A percentile compares a stretch with the other conserved stretches of the same genome.
These are phyloP conservation scores for Amphibolis antarctica DNA, from an alignment of 106 monocot species.

Conservation along the genomic window DNA sequence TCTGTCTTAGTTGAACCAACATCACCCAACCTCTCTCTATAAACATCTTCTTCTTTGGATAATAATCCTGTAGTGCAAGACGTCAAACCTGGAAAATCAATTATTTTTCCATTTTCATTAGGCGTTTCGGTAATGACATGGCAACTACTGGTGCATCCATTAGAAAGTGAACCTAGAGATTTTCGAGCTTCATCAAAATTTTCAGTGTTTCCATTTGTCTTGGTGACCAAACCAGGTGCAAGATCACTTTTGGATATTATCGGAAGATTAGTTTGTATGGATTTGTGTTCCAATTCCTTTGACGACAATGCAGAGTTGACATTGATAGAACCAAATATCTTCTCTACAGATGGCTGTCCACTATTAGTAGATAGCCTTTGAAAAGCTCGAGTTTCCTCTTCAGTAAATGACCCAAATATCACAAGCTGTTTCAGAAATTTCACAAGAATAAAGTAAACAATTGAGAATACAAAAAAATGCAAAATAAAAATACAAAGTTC, in stretches of 20 bases:
- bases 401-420: slow-evolving; percentile 76
- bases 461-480: too few species aligned
- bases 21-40: slow-evolving; percentile 10
- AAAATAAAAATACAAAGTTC: too few species aligned
- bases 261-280: slow-evolving; percentile 2
- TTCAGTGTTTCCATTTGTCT: slow-evolving; percentile 8
- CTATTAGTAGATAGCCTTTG: slow-evolving; percentile 25
- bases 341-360: slow-evolving; percentile 12
- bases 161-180: slow-evolving; percentile 9
- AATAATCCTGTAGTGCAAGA: background rate
- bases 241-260: slow-evolving; percentile 5
- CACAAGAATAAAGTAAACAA: background rate
- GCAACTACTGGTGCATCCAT: slow-evolving; percentile 15
- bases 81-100: background rate
- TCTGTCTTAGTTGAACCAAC: background rate
- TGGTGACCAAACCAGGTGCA: background rate
- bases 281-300: slow-evolving; percentile 12
- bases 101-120: slow-evolving; percentile 10
- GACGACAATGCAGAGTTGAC: slow-evolving; percentile 23
- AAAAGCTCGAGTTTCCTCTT: slow-evolving; percentile 56
- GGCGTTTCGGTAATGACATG: background rate
- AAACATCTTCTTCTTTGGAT: slow-evolving; percentile 1
- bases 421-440: slow-evolving; percentile 36
- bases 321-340: slow-evolving; percentile 57
- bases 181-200: slow-evolving; percentile 5